phyloP scores from a whole-genome alignment of 768 basidiomycete genomes.

The Daedaleopsis sinensis region DNA sequence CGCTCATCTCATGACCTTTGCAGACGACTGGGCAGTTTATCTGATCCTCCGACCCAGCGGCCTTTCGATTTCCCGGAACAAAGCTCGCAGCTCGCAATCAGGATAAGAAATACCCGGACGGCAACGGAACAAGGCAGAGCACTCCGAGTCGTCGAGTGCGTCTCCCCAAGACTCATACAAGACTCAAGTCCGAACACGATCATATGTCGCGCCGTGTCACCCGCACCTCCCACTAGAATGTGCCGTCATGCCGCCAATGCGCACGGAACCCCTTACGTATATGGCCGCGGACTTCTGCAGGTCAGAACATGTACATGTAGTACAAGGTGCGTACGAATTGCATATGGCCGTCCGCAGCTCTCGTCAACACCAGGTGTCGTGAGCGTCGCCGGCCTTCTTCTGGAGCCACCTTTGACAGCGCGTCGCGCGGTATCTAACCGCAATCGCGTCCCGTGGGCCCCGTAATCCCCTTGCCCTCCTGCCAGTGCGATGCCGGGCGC shows the following conservation, averaged over 20 bases:
- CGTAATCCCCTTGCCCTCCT: background rate
- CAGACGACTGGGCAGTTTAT: background rate
- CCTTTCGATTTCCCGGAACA: background rate
- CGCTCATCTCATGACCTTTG: background rate
- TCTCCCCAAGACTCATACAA: too few species aligned
- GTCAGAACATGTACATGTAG: background rate
- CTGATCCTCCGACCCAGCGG: background rate
- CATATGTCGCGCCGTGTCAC: background rate
- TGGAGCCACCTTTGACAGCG: background rate
- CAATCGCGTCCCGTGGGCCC: slow-evolving; percentile 14
- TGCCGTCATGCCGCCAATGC: background rate
- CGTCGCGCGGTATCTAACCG: slow-evolving; percentile 12
- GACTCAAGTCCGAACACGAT: too few species aligned
- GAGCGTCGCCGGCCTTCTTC: too few species aligned
- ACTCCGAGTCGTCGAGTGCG: too few species aligned
- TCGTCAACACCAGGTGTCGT: too few species aligned
- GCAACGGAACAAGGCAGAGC: background rate
- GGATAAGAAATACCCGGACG: background rate
- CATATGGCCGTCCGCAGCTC: background rate
- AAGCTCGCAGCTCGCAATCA: too few species aligned
- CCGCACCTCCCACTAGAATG: background rate
- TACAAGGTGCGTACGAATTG: background rate
- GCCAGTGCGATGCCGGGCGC: background rate
- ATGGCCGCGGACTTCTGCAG: background rate
- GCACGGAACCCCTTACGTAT: background rate